These are phyloP conservation scores for Ganoderma resinaceum DNA, from an alignment of 1,284 basidiomycete species.

Conservation along the genomic window DNA sequence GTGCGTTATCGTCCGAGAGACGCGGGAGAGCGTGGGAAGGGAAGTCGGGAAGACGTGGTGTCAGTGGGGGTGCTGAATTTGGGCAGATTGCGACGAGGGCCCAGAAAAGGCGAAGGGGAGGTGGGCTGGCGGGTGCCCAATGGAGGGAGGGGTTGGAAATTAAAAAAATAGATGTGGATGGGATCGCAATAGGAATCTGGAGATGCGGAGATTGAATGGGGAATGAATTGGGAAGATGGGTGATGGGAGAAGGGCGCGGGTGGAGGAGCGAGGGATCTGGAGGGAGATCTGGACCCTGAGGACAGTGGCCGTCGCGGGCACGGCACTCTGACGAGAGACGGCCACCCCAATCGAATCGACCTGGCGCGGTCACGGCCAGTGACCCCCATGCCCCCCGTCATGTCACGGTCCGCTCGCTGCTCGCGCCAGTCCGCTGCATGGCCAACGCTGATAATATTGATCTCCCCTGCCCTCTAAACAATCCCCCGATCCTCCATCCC, in stretches of 20 bases:
- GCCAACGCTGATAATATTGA: conserved; percentile 23
- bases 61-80: conserved; percentile 26
- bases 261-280: conserved; percentile 28
- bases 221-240: conserved; percentile 27
- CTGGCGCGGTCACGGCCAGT: not conserved
- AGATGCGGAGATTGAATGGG: conserved; percentile 31
- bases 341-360: not conserved
- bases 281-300: conserved; percentile 30
- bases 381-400: not conserved
- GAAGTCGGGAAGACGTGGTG: conserved; percentile 16
- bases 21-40: conserved; percentile 27
- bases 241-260: conserved; percentile 21
- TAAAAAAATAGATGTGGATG: conserved; percentile 24
- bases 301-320: conserved; percentile 11
- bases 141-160: conserved; percentile 25
- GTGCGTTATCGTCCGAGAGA: conserved; percentile 35
- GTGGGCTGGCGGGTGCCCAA: conserved; percentile 19
- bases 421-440: conserved; percentile 6
- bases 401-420: conserved; percentile 4
- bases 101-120: conserved; percentile 16
- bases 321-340: conserved; percentile 4
- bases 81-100: conserved; percentile 32
- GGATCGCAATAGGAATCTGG: conserved; percentile 24
- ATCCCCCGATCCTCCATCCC: conserved; percentile 25
- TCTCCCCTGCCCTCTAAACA: conserved; percentile 10